phyloP scores from a whole-genome alignment of 768 basidiomycete genomes.

The Psilocybe tampanensis region DNA sequence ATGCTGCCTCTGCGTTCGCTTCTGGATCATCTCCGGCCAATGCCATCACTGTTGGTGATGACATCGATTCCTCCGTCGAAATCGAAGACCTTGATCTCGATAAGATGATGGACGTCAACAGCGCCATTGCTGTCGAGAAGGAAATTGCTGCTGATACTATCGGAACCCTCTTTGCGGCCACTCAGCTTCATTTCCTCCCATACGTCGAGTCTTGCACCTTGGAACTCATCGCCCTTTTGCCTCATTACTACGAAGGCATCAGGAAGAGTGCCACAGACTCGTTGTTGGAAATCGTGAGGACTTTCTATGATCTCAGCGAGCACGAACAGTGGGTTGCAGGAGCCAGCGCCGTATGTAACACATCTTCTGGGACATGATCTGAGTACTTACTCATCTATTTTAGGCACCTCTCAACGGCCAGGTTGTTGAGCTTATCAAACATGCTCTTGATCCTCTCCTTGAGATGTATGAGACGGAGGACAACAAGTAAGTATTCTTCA shows the following conservation, averaged over 20 bases:
- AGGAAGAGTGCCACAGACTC: slow-evolving; percentile 90
- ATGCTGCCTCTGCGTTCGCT: slow-evolving; percentile 63
- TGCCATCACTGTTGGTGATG: slow-evolving; percentile 65
- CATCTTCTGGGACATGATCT: neutral
- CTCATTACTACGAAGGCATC: slow-evolving; percentile 98
- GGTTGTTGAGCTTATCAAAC: slow-evolving; percentile 79
- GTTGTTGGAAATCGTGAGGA: slow-evolving; percentile 84
- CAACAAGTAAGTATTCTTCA: slow-evolving; percentile 94
- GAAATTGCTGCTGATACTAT: slow-evolving; percentile 98
- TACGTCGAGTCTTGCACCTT: slow-evolving; percentile 84
- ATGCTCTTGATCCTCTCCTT: slow-evolving; percentile 72
- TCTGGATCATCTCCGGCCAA: slow-evolving; percentile 75
- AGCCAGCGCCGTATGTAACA: slow-evolving; percentile 54
- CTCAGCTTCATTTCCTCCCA: slow-evolving; percentile 84
- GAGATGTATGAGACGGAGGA: slow-evolving; percentile 95
- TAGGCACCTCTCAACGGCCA: slow-evolving; percentile 56
- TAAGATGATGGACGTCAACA: slow-evolving; percentile 90
- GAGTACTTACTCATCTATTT: slow-evolving; percentile 8
- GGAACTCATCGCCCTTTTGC: slow-evolving; percentile 75
- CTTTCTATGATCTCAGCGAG: slow-evolving; percentile 88
- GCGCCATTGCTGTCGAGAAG: slow-evolving; percentile 97
- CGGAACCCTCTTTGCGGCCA: slow-evolving; percentile 85
- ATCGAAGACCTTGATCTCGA: slow-evolving; percentile 82
- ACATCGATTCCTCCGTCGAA: slow-evolving; percentile 56
- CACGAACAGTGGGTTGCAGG: slow-evolving; percentile 86